Evolutionary conservation across 768 basidiomycete genomes (phyloP).

Genomic region (Bullera alba): DNA sequence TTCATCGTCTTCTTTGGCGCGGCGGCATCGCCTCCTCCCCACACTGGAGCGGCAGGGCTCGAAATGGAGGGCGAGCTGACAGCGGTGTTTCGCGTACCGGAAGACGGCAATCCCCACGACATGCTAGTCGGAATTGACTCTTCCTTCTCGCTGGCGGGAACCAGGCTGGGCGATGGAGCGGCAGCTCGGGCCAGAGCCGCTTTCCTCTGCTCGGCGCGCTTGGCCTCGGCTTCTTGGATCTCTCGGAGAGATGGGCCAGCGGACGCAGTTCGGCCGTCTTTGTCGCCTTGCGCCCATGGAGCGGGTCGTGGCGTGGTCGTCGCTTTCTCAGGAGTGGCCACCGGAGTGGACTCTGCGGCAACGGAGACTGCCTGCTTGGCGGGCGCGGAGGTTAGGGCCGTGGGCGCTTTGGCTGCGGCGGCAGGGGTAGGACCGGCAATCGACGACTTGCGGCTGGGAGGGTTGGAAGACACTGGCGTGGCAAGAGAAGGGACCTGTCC

Average conservation of each 20-base stretch:
- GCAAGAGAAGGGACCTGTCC: constrained; percentile 16
- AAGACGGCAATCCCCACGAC: constrained; percentile 45
- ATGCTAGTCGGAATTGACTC: constrained; percentile 15
- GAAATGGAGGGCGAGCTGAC: constrained; percentile 33
- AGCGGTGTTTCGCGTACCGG: too few relatives aligned
- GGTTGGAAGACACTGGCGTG: neutral
- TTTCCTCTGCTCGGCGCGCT: constrained; percentile 67
- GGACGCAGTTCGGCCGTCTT: constrained; percentile 51
- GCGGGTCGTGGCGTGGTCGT: constrained; percentile 26
- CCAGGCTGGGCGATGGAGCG: constrained; percentile 52
- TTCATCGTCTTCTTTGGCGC: constrained; percentile 85
- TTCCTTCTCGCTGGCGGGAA: constrained; percentile 48
- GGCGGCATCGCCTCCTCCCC: constrained; percentile 59
- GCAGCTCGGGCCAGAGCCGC: constrained; percentile 67
- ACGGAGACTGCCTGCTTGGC: constrained; percentile 17
- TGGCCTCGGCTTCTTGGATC: constrained; percentile 89
- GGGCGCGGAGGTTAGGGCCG: constrained; percentile 27
- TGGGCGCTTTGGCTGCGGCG: constrained; percentile 46
- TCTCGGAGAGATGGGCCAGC: constrained; percentile 69
- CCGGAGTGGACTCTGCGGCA: neutral
- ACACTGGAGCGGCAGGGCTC: constrained; percentile 50
- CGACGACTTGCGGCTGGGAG: constrained; percentile 16
- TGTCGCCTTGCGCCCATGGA: constrained; percentile 45
- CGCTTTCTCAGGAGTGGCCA: constrained; percentile 13
- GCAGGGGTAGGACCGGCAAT: constrained; percentile 21